These are phyloP conservation scores for Pichiaceae sp. DNA, from an alignment of 1,139 yeast species.

Conservation along the genomic window DNA sequence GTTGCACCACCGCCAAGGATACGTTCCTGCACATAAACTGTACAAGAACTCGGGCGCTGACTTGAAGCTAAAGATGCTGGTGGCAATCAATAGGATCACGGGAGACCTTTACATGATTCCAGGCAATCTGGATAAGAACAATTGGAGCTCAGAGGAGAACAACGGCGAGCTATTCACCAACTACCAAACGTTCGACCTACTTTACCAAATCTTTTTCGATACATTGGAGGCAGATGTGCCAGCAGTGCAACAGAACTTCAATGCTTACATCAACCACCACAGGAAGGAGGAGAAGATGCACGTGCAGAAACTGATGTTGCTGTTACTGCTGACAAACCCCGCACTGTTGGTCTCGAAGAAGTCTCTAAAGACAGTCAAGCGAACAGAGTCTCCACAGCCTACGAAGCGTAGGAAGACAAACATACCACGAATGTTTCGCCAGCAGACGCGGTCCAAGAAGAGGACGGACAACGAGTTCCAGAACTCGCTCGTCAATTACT, in stretches of 20 bases:
- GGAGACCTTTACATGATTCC: constrained; percentile 24
- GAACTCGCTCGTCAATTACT: constrained; percentile 13
- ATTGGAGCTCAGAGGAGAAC: constrained; percentile 24
- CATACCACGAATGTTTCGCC: not conserved
- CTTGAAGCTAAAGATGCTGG: constrained; percentile 14
- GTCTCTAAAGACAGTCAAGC: not conserved
- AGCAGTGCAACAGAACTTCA: constrained; percentile 7
- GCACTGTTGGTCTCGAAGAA: constrained; percentile 7
- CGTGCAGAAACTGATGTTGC: constrained; percentile 16
- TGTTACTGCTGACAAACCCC: constrained; percentile 20
- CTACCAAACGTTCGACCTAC: constrained; percentile 15
- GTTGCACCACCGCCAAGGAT: constrained; percentile 16
- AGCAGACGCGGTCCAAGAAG: not conserved
- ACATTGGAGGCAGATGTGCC: not conserved
- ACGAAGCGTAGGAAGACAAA: not conserved
- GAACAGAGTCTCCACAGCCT: not conserved
- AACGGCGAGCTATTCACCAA: constrained; percentile 24
- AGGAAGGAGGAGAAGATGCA: constrained; percentile 9
- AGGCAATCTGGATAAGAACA: constrained; percentile 23
- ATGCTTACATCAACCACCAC: constrained; percentile 6
- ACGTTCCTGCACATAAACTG: constrained; percentile 16
- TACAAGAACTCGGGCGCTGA: constrained; percentile 14
- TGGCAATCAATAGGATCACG: constrained; percentile 21
- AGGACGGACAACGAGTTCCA: constrained; percentile 6
- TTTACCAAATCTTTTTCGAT: constrained; percentile 14